phyloP scores from a whole-genome alignment of 306 rosid species.

The Mimosa pudica region DNA sequence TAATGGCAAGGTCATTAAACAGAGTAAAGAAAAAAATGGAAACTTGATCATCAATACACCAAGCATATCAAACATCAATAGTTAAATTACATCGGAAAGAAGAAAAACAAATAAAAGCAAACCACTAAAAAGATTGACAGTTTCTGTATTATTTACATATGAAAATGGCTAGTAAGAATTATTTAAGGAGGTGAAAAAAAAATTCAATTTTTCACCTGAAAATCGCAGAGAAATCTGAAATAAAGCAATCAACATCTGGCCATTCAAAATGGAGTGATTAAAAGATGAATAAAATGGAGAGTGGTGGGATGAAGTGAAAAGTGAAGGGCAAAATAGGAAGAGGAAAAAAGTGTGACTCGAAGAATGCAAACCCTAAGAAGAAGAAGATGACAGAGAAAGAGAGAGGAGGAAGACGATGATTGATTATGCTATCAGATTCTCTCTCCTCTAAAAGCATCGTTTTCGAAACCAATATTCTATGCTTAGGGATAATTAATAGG shows the following conservation, averaged over 20 bases:
- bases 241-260: conserved; percentile 3
- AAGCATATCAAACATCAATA: conserved; percentile 1
- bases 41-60: conserved; percentile 19
- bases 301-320: not conserved
- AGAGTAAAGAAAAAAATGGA: too few species aligned
- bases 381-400: not conserved
- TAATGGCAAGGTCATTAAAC: too few species aligned
- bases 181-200: not conserved
- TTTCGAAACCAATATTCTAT: too few species aligned
- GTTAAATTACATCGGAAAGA: not conserved
- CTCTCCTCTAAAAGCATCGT: not conserved
- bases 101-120: conserved; percentile 1
- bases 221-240: conserved; percentile 29
- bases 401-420: not conserved
- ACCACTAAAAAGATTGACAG: not conserved
- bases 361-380: conserved; percentile 14
- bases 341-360: not conserved
- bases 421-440: not conserved
- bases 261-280: not conserved
- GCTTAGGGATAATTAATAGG: too few species aligned
- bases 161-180: not conserved
- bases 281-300: not conserved
- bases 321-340: not conserved
- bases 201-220: conserved; percentile 34
- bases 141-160: not conserved